Evolutionary conservation across 2,329 filamentous ascomycete genomes (phyloP).

Genomic region (Amauroascus niger): DNA sequence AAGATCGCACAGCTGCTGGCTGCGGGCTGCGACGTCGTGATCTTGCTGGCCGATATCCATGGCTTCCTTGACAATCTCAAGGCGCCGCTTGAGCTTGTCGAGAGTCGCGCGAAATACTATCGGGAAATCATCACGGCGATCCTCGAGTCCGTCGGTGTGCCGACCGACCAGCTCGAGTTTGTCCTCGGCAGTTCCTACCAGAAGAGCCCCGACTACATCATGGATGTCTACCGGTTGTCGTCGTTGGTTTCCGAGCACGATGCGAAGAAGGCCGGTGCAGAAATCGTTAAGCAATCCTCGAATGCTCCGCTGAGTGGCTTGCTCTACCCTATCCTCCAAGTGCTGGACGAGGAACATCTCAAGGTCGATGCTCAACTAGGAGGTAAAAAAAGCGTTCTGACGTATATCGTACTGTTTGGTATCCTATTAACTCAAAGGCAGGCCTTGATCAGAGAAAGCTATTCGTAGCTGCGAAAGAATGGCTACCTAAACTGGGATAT

Average conservation of each 20-base stretch:
- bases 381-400: conserved; percentile 30
- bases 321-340: conserved; percentile 80
- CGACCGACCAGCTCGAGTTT: conserved; percentile 63
- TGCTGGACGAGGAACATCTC: conserved; percentile 81
- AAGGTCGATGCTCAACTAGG: conserved; percentile 67
- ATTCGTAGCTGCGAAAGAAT: conserved; percentile 75
- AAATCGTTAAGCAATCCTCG: conserved; percentile 84
- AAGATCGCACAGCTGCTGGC: conserved; percentile 76
- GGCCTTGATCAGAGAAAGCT: conserved; percentile 75
- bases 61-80: conserved; percentile 50
- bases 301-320: conserved; percentile 65
- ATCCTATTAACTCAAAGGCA: too few relatives aligned
- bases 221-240: conserved; percentile 75
- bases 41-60: conserved; percentile 60
- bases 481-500: conserved; percentile 69
- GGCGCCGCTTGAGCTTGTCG: conserved; percentile 70
- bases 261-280: conserved; percentile 81
- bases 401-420: too few relatives aligned
- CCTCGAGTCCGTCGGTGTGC: conserved; percentile 62
- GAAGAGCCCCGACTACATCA: conserved; percentile 67
- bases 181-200: conserved; percentile 71
- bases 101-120: conserved; percentile 70
- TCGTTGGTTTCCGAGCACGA: conserved; percentile 65
- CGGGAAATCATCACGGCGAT: conserved; percentile 58
- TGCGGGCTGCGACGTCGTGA: conserved; percentile 68